Evolutionary conservation across 106 monocot genomes (phyloP).

Genomic region (Dendrobium catenatum): DNA sequence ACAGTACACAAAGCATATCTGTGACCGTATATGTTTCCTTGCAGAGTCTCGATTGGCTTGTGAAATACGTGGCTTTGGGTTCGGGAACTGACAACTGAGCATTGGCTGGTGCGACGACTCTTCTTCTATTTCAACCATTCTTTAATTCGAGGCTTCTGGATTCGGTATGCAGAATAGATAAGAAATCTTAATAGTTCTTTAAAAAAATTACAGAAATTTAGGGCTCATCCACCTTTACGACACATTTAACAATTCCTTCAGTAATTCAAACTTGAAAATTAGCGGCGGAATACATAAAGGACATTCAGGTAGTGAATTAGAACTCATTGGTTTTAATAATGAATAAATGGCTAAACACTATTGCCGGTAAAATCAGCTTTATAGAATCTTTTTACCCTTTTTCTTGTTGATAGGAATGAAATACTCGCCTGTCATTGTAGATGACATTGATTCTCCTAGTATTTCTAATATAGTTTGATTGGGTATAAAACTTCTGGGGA

Average conservation of each 20-base stretch:
- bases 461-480: too few relatives aligned
- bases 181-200: not conserved
- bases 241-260: not conserved
- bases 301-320: not conserved
- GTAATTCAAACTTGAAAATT: not conserved
- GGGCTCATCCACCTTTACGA: not conserved
- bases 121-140: not conserved
- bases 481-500: too few relatives aligned
- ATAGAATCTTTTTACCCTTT: too few relatives aligned
- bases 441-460: too few relatives aligned
- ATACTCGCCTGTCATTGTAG: too few relatives aligned
- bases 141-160: not conserved
- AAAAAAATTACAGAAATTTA: not conserved
- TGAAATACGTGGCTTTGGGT: constrained; percentile 35
- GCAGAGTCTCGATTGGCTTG: constrained; percentile 79
- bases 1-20: too few relatives aligned
- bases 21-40: not conserved
- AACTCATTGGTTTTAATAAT: not conserved
- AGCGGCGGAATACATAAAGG: not conserved
- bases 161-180: not conserved
- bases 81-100: not conserved
- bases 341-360: not conserved
- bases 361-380: too few relatives aligned
- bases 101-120: not conserved
- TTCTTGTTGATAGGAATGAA: too few relatives aligned